A percentile compares a stretch with the other conserved stretches of the same genome.
Conservation (phyloP, 2,329 filamentous ascomycete genomes). For the Raffaelea deltoideospora region DNA sequence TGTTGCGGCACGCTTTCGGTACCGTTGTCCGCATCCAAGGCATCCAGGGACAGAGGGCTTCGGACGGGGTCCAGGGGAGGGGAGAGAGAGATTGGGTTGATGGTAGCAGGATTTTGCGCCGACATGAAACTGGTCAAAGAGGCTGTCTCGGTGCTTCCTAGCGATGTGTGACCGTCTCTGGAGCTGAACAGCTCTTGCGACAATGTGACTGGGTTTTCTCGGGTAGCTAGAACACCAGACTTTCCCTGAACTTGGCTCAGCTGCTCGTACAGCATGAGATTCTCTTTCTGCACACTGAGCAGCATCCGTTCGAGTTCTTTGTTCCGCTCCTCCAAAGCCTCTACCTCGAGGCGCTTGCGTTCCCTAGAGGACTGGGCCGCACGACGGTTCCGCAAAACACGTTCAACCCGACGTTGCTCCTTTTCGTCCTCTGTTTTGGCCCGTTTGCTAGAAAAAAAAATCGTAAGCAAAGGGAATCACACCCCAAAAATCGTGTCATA, state of each 20-base stretch:
- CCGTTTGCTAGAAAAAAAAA: conserved; percentile 54
- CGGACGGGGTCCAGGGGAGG: conserved; percentile 37
- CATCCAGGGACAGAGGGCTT: conserved; percentile 19
- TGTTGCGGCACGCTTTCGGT: too few relatives aligned
- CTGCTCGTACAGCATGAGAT: conserved; percentile 32
- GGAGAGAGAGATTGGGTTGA: conserved; percentile 47
- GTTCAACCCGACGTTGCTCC: conserved; percentile 92
- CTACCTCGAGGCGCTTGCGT: conserved; percentile 76
- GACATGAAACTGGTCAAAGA: conserved; percentile 28
- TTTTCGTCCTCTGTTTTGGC: conserved; percentile 99
- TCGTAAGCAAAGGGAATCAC: not conserved
- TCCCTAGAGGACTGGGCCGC: conserved; percentile 94
- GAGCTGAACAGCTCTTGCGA: conserved; percentile 43
- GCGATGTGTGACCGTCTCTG: conserved; percentile 21
- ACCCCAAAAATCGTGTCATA: not conserved
- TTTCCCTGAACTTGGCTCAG: conserved; percentile 31
- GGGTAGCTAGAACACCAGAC: conserved; percentile 25
- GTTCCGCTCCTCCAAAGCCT: conserved; percentile 66
- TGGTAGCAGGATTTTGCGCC: conserved; percentile 26
- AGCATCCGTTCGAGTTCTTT: conserved; percentile 52
- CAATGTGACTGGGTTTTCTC: conserved; percentile 33
- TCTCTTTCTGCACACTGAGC: conserved; percentile 18
- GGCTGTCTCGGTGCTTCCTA: conserved; percentile 14
- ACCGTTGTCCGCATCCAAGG: too few relatives aligned
- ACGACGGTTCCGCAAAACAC: conserved; percentile 88